phyloP scores from a whole-genome alignment of 345 rosid species.

The Aethionema arabicum region DNA sequence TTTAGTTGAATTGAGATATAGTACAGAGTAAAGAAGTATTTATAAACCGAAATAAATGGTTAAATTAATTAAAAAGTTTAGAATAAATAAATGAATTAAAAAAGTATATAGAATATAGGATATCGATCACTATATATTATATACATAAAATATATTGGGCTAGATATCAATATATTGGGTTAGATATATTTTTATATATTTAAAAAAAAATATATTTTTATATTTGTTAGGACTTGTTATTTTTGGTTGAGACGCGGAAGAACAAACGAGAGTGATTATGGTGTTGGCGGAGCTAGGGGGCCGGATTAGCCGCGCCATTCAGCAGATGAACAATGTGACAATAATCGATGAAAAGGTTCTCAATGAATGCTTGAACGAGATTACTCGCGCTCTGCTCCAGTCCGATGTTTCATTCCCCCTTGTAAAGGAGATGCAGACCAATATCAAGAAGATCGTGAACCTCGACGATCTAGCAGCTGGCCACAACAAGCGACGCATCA shows the following conservation, averaged over 20 bases:
- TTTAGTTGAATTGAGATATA: no score
- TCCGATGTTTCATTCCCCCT: slow-evolving; percentile 80
- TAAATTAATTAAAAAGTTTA: no score
- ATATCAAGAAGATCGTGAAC: slow-evolving; percentile 77
- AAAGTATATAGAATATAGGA: no score
- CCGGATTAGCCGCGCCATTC: slow-evolving; percentile 76
- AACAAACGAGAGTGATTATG: slow-evolving; percentile 46
- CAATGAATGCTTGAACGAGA: slow-evolving; percentile 76
- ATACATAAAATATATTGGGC: no score
- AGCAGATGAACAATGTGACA: slow-evolving; percentile 92
- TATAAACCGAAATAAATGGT: no score
- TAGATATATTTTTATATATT: no score
- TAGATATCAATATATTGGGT: no score
- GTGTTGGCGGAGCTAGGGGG: slow-evolving; percentile 76
- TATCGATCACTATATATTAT: no score
- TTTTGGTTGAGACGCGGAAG: neutral
- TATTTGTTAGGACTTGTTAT: no score
- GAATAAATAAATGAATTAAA: no score
- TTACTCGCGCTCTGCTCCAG: slow-evolving; percentile 75
- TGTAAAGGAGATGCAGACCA: slow-evolving; percentile 74
- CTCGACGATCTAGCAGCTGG: slow-evolving; percentile 87
- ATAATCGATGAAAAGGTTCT: slow-evolving; percentile 74
- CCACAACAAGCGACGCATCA: slow-evolving; percentile 77
- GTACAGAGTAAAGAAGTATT: no score
- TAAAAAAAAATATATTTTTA: no score